Percentiles rank a stretch among this genome's conserved stretches.
phyloP scores from a whole-genome alignment of 345 rosid genomes.

The Microcos paniculata region DNA sequence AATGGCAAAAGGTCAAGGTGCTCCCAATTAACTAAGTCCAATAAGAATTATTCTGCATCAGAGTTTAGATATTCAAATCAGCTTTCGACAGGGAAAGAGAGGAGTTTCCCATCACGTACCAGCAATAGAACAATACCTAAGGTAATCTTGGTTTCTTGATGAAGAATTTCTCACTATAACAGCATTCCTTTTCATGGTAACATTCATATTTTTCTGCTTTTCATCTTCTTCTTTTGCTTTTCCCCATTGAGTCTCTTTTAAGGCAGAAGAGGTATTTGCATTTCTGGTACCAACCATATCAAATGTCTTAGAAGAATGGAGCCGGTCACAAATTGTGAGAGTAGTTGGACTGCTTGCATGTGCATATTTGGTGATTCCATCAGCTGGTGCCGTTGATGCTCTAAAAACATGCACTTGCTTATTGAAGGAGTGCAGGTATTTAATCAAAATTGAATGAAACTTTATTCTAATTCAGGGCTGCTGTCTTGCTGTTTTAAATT shows the following conservation, averaged over 20 bases:
- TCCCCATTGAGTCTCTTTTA: not conserved
- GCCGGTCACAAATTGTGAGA: slow-evolving; percentile 38
- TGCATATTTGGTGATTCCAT: slow-evolving; percentile 64
- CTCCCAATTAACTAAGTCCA: slow-evolving; percentile 29
- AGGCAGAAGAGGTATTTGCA: slow-evolving; percentile 40
- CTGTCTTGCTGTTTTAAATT: not conserved
- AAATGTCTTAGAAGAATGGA: slow-evolving; percentile 39
- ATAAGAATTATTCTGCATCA: slow-evolving; percentile 12
- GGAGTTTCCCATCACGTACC: slow-evolving; percentile 26
- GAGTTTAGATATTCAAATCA: slow-evolving; percentile 36
- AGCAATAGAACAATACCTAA: slow-evolving; percentile 19
- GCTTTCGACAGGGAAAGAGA: slow-evolving; percentile 35
- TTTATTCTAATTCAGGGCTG: not conserved
- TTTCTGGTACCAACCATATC: slow-evolving; percentile 33
- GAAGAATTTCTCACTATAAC: not conserved
- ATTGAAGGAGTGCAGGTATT: slow-evolving; percentile 87
- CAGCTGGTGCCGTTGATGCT: slow-evolving; percentile 88
- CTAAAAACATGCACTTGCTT: slow-evolving; percentile 94
- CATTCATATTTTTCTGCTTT: not conserved
- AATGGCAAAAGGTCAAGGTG: slow-evolving; percentile 26
- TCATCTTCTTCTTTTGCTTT: not conserved
- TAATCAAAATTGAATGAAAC: not conserved
- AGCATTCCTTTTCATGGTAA: not conserved
- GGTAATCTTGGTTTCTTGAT: slow-evolving; percentile 33
- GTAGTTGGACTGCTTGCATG: slow-evolving; percentile 59